Evolutionary conservation across 2,329 filamentous ascomycete species (phyloP).

Genomic region (Tothia fuscella): DNA sequence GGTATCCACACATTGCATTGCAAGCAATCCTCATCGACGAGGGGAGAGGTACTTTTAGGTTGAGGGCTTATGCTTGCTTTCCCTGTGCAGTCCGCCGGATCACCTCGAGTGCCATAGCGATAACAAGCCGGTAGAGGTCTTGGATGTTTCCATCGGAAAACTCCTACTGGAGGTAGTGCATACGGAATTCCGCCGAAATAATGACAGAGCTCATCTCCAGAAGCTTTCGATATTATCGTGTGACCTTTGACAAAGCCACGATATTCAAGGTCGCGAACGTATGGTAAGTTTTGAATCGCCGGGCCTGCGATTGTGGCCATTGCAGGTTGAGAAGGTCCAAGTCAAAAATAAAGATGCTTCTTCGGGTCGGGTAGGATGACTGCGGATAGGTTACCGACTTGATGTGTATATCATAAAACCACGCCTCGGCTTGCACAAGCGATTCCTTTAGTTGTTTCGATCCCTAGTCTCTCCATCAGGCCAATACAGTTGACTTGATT

Average conservation of each 20-base stretch:
- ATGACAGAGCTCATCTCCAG: conserved; percentile 28
- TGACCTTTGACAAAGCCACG: conserved; percentile 39
- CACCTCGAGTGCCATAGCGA: conserved; percentile 37
- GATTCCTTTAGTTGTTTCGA: too few relatives aligned
- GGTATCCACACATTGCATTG: conserved; percentile 46
- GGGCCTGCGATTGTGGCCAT: too few relatives aligned
- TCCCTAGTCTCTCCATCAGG: too few relatives aligned
- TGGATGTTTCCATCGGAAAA: conserved; percentile 38
- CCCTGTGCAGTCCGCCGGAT: conserved; percentile 34
- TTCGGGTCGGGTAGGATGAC: too few relatives aligned
- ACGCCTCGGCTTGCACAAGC: too few relatives aligned
- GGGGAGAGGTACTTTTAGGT: conserved; percentile 18
- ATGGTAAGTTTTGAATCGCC: too few relatives aligned
- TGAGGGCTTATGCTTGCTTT: conserved; percentile 39
- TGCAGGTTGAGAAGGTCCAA: too few relatives aligned
- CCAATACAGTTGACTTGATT: too few relatives aligned
- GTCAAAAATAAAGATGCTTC: too few relatives aligned
- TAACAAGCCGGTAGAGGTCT: conserved; percentile 35
- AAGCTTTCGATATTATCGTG: conserved; percentile 27
- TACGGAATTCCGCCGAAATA: conserved; percentile 47
- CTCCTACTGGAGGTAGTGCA: conserved; percentile 36
- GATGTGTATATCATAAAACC: too few relatives aligned
- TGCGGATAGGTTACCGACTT: too few relatives aligned
- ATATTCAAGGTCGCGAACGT: conserved; percentile 26
- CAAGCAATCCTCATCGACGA: conserved; percentile 42